phyloP scores from a whole-genome alignment of 768 basidiomycete genomes.

The Lanmaoa rubissima region DNA sequence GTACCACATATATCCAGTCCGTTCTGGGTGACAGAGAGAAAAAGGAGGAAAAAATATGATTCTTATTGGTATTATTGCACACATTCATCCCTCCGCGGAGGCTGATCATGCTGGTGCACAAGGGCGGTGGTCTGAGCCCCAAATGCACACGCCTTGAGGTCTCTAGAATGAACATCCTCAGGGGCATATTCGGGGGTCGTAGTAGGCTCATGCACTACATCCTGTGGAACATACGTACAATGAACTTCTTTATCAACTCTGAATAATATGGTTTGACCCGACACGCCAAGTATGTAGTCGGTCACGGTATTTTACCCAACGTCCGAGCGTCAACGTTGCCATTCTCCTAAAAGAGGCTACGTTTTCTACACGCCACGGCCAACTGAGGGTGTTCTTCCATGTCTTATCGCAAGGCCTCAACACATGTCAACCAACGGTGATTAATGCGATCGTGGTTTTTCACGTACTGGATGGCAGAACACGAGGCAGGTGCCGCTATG shows the following conservation, averaged over 20 bases:
- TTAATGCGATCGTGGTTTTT: slow-evolving; percentile 1
- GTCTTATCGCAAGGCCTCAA: not conserved
- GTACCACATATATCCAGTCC: too few species aligned
- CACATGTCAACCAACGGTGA: slow-evolving; percentile 4
- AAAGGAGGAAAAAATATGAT: too few species aligned
- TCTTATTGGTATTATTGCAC: not conserved
- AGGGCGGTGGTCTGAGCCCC: not conserved
- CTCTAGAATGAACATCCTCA: not conserved
- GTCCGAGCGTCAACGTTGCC: not conserved
- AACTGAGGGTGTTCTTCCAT: not conserved
- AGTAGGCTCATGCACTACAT: not conserved
- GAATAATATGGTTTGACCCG: not conserved
- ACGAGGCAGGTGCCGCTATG: slow-evolving; percentile 5
- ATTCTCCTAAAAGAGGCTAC: not conserved
- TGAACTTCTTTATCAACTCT: not conserved
- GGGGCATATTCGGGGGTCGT: not conserved
- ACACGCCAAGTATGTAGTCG: not conserved
- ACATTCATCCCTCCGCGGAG: not conserved
- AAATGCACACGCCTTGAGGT: not conserved
- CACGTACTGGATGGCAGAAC: slow-evolving; percentile 7
- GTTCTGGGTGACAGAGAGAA: too few species aligned
- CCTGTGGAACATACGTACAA: not conserved
- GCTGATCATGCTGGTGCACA: not conserved
- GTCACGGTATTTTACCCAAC: too few species aligned
- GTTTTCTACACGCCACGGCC: not conserved